These are phyloP conservation scores for Rhizopogon vesiculosus DNA, from an alignment of 768 basidiomycete species.

Conservation along the genomic window DNA sequence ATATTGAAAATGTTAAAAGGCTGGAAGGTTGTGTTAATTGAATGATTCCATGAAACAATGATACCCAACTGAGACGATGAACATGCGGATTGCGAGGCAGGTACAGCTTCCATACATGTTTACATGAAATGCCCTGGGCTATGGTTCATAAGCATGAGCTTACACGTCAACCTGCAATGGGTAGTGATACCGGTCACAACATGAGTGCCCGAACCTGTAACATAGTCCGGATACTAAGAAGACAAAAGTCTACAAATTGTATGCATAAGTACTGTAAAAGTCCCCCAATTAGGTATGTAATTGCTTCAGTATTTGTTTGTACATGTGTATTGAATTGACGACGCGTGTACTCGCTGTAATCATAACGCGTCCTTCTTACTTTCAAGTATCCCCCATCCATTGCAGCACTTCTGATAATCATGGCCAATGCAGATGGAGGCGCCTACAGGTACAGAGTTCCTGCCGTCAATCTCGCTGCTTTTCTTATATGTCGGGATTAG, in stretches of 20 bases:
- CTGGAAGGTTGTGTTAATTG: background rate
- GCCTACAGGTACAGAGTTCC: conserved; percentile 56
- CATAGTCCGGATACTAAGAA: too few relatives aligned
- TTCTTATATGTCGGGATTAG: conserved; percentile 37
- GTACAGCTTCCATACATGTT: too few relatives aligned
- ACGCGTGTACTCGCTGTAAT: conserved; percentile 21
- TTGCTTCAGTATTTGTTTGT: conserved; percentile 9
- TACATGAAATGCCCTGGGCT: too few relatives aligned
- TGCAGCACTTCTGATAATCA: conserved; percentile 12
- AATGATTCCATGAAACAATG: background rate
- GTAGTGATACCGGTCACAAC: too few relatives aligned
- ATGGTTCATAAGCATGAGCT: too few relatives aligned
- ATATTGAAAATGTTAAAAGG: too few relatives aligned
- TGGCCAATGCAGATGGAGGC: conserved; percentile 81
- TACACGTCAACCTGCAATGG: too few relatives aligned
- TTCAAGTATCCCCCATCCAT: background rate
- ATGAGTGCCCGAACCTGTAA: too few relatives aligned
- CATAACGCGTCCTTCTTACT: conserved; percentile 17
- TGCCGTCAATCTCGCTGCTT: conserved; percentile 12
- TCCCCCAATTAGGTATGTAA: too few relatives aligned
- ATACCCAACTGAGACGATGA: background rate
- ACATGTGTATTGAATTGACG: conserved; percentile 13
- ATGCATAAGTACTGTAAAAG: too few relatives aligned
- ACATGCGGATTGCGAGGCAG: background rate
- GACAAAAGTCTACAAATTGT: too few relatives aligned